Evolutionary conservation across 345 rosid species (phyloP), one percentile per base, ranked within the genome.

Genomic region (Eucalyptus viminalis): DNA sequence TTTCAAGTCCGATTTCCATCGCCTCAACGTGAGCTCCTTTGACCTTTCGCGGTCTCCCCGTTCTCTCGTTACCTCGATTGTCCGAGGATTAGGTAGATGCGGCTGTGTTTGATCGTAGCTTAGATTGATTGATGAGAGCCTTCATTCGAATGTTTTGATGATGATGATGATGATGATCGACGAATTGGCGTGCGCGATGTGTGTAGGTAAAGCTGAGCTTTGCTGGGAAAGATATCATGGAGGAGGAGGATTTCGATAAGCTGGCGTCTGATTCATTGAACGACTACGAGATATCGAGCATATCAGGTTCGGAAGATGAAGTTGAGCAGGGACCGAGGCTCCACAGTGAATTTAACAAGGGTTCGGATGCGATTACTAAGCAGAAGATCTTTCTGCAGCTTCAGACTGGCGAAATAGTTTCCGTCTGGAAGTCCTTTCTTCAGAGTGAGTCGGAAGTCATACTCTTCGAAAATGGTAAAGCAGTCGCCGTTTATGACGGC

Each of bases 301-400:
- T 97, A 86, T 97, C 99, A 40, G 99, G 99, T 76, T 97, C 99
- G 13, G 99, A 98, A 91, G 99, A 98, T 94, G 99, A 98, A 93
- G 89, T 91, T 58, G 97, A 95, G 25, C 88, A 87, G 25, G 93
- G 90, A 86, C 49, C 92, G 76, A 19, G 80, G 8, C 43, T 86
- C 86, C 91, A 67, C 13, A 81, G 86, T 89, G 94, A 92, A 91
- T 69, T 60, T 10, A 88, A 65, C 15, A 93, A 88, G 94, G 93
- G 94, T 40, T 88, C 62, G 22, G 87, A 86, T 87, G 93, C 76
- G 76, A 91, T 89, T 88, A 72, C 88, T 88, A 93, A 91, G 94
- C 93, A 93, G 94, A 98, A 98, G 88, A 89, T 98, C 14, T 95
- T 94, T 89, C 51, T 95, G 45, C 92, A 91, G 87, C 98, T 97